Conservation (phyloP, 2,329 filamentous ascomycete genomes). For the Exophiala bonariae region DNA sequence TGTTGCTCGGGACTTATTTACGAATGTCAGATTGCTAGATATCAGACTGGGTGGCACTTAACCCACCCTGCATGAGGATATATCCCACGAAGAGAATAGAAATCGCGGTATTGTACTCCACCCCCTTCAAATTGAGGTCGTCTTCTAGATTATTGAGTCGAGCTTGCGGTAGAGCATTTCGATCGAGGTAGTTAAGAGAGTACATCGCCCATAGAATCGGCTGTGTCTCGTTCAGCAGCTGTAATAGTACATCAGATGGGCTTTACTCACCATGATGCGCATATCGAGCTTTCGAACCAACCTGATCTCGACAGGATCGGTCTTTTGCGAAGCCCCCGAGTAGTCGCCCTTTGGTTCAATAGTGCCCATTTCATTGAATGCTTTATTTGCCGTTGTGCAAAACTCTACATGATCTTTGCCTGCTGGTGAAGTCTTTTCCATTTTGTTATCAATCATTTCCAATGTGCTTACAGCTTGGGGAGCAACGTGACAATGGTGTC, state of each 20-base stretch:
- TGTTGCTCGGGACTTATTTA: conserved; percentile 5
- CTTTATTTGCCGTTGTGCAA: too few relatives aligned
- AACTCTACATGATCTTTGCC: too few relatives aligned
- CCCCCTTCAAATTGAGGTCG: conserved; percentile 30
- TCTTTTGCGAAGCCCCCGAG: conserved; percentile 40
- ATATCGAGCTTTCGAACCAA: conserved; percentile 45
- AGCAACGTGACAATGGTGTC: too few relatives aligned
- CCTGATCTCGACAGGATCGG: conserved; percentile 41
- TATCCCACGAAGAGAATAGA: conserved; percentile 30
- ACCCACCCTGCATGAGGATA: conserved; percentile 23
- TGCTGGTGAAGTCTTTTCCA: too few relatives aligned
- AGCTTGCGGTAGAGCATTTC: conserved; percentile 33
- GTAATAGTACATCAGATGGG: background rate
- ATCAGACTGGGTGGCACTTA: background rate
- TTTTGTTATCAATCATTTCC: too few relatives aligned
- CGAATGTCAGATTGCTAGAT: background rate
- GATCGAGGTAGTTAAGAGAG: conserved; percentile 15
- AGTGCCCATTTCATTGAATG: background rate
- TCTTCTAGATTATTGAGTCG: conserved; percentile 30
- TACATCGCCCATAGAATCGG: conserved; percentile 41
- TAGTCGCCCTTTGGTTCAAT: conserved; percentile 32
- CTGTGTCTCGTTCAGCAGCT: too few relatives aligned
- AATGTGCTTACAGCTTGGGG: too few relatives aligned
- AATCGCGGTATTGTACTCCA: conserved; percentile 33
- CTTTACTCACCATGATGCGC: conserved; percentile 32